phyloP scores from a whole-genome alignment of 805 yeast species.

The Barnettozyma botsteinii region DNA sequence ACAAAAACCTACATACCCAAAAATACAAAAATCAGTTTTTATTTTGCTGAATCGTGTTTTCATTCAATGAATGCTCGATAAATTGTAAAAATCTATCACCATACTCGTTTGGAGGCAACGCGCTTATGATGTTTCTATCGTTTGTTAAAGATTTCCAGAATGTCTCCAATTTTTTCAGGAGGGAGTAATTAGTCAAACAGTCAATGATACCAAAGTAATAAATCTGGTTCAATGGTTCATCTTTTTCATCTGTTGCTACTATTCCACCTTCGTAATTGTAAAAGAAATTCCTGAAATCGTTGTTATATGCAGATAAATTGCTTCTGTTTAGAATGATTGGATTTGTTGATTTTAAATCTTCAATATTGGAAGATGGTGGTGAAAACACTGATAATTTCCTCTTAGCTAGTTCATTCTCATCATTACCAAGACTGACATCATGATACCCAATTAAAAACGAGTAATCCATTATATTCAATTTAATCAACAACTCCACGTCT shows the following conservation, averaged over 20 bases:
- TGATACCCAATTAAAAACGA: slow-evolving; percentile 86
- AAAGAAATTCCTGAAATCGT: slow-evolving; percentile 48
- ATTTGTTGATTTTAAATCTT: slow-evolving; percentile 37
- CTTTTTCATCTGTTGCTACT: slow-evolving; percentile 53
- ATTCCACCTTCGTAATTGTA: slow-evolving; percentile 84
- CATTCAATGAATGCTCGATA: slow-evolving; percentile 39
- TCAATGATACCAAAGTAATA: slow-evolving; percentile 94
- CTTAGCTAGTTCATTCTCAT: slow-evolving; percentile 25
- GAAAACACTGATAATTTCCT: slow-evolving; percentile 34
- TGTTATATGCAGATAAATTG: slow-evolving; percentile 36
- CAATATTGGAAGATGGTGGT: slow-evolving; percentile 23
- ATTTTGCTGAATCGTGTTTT: slow-evolving; percentile 14
- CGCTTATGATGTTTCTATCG: slow-evolving; percentile 66
- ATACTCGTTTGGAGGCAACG: slow-evolving; percentile 86
- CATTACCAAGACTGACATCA: slow-evolving; percentile 57
- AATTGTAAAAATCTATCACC: slow-evolving; percentile 81
- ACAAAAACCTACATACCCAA: too few species aligned
- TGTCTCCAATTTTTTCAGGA: slow-evolving; percentile 76
- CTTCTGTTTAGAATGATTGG: slow-evolving; percentile 41
- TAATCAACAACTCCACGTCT: slow-evolving; percentile 69
- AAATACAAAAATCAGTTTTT: neutral
- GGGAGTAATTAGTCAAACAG: slow-evolving; percentile 76
- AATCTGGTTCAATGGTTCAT: slow-evolving; percentile 58
- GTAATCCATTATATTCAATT: slow-evolving; percentile 91
- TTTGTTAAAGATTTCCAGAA: slow-evolving; percentile 73